Base-by-base conservation (phyloP, 371 early-diverging fungal species). In the Haplosporangium sp. region DNA sequence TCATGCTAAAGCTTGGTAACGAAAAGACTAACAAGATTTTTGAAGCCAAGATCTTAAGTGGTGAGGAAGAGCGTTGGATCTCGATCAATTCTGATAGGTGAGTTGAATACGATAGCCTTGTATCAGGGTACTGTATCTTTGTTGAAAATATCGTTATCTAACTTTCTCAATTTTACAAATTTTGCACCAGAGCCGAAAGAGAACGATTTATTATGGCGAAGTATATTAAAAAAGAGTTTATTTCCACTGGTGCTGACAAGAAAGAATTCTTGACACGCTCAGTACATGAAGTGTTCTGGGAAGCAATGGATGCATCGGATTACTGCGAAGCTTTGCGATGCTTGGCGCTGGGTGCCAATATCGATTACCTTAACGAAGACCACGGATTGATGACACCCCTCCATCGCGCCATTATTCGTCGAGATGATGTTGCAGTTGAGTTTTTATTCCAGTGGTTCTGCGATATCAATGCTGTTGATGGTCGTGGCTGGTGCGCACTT, bases 1-100 rank as follows among this genome's bases (percentile, higher is more conserved):
- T 94, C 13, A 94, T 97, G 93, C 84, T 90, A 45, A 84, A 86
- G n/a, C 83, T 97, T 35, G 96, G 97, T 20, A 97, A 97, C 72
- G 70, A 69, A 3, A 84, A 84, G 38, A 94, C 91, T 11, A 96
- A 96, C 84, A 81, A 72, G 44, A 89, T 97, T 15, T 92, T 90
- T 67, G 95, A 96, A 74, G 86, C 86, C 44, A 69, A 58, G 40
- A 74, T 92, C 2, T 76, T 86, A 40, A 66, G 57, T 9, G 84
- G 87, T 47, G 83, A 77, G 57, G 87, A 87, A 57, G 63, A 78
- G 35, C 72, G 77, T 11, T 53, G 47, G 56, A 65, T 79, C 34
- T 74, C 73, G 1, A 69, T 81, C 45, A 79, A 73, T 60, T 77
- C 77, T 15, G 74, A 77, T 39, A 72, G 77, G 82, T 81, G 67